Percentiles rank a stretch among this genome's conserved stretches.
These are phyloP conservation scores for Candida sphagnicola DNA, from an alignment of 805 yeast species.

Conservation along the genomic window DNA sequence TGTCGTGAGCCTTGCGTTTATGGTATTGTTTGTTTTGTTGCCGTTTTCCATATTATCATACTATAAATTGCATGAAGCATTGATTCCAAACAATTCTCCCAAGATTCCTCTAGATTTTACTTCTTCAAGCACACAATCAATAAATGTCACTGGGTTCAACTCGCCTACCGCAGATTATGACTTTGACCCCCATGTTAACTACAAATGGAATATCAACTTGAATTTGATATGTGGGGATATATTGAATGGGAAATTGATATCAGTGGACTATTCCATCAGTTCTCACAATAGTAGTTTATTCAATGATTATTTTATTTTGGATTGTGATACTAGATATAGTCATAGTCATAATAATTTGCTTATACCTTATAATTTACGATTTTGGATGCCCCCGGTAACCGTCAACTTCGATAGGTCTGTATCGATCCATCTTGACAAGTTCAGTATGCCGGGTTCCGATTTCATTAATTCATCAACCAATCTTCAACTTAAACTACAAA, in stretches of 20 bases:
- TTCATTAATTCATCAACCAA: not conserved
- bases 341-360: conserved; percentile 26
- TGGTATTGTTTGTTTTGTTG: conserved; percentile 25
- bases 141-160: not conserved
- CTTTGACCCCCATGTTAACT: conserved; percentile 6
- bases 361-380: conserved; percentile 33
- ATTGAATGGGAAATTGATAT: not conserved
- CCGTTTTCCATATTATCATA: conserved; percentile 36
- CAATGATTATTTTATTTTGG: conserved; percentile 13
- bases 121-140: not conserved
- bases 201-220: conserved; percentile 5
- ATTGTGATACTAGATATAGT: conserved; percentile 29
- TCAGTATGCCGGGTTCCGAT: not conserved
- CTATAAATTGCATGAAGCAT: conserved; percentile 27
- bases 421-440: not conserved
- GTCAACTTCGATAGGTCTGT: conserved; percentile 13
- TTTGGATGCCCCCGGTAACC: conserved; percentile 34
- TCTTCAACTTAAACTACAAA: not conserved
- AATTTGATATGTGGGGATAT: conserved; percentile 6
- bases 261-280: conserved; percentile 2
- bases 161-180: conserved; percentile 4
- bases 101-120: conserved; percentile 7
- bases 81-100: conserved; percentile 25
- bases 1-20: conserved; percentile 12
- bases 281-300: conserved; percentile 1